A percentile compares a stretch with the other conserved stretches of the same genome.
Evolutionary conservation across 129 eudicot genomes (phyloP).

Genomic region (Escallonia rubra): DNA sequence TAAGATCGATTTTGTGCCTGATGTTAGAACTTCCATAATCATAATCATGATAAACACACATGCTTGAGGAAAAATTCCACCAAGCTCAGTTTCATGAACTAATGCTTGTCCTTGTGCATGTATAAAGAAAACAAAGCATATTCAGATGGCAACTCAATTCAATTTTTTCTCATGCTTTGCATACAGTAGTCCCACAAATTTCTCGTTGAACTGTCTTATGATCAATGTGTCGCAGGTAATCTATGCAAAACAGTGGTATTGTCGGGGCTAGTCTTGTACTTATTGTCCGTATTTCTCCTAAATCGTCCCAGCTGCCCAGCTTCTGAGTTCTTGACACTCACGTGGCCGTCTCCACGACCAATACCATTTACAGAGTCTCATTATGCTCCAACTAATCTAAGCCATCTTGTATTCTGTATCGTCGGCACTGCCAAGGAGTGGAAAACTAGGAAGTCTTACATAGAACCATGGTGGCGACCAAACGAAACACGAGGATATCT

Average conservation of each 20-base stretch:
- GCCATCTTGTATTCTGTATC: conserved; percentile 46
- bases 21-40: no score
- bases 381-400: conserved; percentile 4
- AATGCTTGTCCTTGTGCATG: no score
- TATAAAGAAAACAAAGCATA: no score
- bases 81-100: no score
- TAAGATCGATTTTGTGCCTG: no score
- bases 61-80: no score
- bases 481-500: conserved; percentile 32
- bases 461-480: conserved; percentile 53
- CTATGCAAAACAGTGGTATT: conserved; percentile 14
- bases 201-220: background rate
- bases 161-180: no score
- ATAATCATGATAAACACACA: no score
- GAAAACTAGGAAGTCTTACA: conserved; percentile 26
- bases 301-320: conserved; percentile 5
- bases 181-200: no score
- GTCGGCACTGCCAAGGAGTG: conserved; percentile 35
- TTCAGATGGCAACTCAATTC: no score
- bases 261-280: background rate
- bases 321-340: background rate
- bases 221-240: background rate
- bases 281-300: conserved; percentile 3
- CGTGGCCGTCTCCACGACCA: conserved; percentile 10
- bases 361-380: background rate